Evolutionary conservation across 2,329 filamentous ascomycete species (phyloP), one percentile per base, ranked within the genome.

Genomic region (Stachybotrys chartarum): DNA sequence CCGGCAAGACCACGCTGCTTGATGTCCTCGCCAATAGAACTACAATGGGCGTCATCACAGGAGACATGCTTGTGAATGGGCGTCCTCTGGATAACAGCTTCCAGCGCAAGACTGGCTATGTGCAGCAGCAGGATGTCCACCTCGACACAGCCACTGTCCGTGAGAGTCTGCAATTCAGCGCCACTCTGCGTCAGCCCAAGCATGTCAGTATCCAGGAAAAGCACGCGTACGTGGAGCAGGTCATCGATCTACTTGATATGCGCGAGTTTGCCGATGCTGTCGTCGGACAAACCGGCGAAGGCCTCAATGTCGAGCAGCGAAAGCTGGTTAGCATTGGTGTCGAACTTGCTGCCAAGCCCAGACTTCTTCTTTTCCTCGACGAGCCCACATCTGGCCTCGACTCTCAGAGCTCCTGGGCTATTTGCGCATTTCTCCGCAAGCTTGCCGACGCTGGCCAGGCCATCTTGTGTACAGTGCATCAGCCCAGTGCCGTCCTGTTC

Each of bases 231-330:
- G 81, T 83, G n/a, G 80, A 84, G 55, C 75, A 81, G 44, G 78
- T 84, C 18, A 82, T 84, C 60, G 74, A 76, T 66, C 78, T 85
- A 70, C 71, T 85, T 17, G 77, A 80, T 63, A 83, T 85, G 80
- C 69, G 76, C 32, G 80, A 83, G 52, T 85, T 83, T 54, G 80
- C 81, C 7, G 79, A 85, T 52, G 80, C 81, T 4, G 75, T 85
- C 11, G 80, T 85, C 47, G 83, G 83, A 61, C 71, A 77, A 0
- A 77, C 80, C 2, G 81, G 81, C 1, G 76, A 76, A 52, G 79
- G 78, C 42, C 70, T 83, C 7, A 80, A 80, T 50, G 76, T 82
- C 12, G 79, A 82, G 57, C 80, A 83, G 60, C 71, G 79, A 10
- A 83, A 83, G 64, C 72, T 78, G 1, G 65, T 83, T 0, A 83